Conservation (phyloP, 805 yeast species). For the Schizosaccharomyces octosporus region DNA sequence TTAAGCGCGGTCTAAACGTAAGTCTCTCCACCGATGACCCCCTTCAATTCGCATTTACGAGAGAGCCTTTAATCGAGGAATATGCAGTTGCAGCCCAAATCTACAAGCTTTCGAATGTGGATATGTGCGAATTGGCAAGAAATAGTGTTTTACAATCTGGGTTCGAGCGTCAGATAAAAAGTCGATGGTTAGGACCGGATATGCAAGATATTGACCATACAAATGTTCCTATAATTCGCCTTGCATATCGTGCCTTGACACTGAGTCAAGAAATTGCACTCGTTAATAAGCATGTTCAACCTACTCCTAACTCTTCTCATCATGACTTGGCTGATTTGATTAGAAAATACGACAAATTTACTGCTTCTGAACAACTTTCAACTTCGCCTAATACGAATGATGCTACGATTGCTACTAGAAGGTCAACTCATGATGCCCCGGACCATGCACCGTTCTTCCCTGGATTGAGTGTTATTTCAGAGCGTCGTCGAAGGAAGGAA, state of each 20-base stretch:
- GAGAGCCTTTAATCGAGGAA: conserved; percentile 92
- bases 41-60: conserved; percentile 82
- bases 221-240: conserved; percentile 77
- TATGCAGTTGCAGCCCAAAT: conserved; percentile 96
- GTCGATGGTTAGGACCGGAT: conserved; percentile 74
- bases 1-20: conserved; percentile 80
- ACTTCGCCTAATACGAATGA: not conserved
- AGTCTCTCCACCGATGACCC: conserved; percentile 95
- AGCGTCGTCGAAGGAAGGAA: conserved; percentile 2
- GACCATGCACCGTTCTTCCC: not conserved
- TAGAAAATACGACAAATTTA: not conserved
- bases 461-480: conserved; percentile 1
- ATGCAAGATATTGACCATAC: conserved; percentile 85
- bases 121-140: conserved; percentile 88
- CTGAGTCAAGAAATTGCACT: conserved; percentile 37
- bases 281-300: not conserved
- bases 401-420: not conserved
- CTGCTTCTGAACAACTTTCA: not conserved
- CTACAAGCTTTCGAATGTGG: conserved; percentile 78
- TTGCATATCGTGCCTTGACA: conserved; percentile 65
- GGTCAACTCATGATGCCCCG: not conserved
- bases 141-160: conserved; percentile 89
- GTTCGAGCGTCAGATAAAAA: conserved; percentile 63
- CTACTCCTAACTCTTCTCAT: not conserved
- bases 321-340: not conserved